Evolutionary conservation across 2,329 filamentous ascomycete species (phyloP), one percentile per base, ranked within the genome.

Genomic region (Paecilomyces variotii): DNA sequence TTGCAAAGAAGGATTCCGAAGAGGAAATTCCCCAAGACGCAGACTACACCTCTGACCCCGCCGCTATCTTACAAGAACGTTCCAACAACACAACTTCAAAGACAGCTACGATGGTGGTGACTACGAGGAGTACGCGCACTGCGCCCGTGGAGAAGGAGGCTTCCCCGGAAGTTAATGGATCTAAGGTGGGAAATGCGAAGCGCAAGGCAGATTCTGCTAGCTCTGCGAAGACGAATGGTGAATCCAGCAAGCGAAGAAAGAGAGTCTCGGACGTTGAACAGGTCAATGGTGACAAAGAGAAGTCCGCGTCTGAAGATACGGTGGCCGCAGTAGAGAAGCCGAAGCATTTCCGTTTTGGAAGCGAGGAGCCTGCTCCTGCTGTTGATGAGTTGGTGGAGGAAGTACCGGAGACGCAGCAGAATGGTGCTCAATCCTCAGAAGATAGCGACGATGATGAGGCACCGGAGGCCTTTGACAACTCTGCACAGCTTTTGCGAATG

Each of bases 381-480:
- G 59, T 65, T 25, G 59, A 64, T 49, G 59, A 59, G 52, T 59
- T 60, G 49, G 56, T 54, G 2, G 66, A 70, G 53, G 61, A 65
- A 39, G 59, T 60, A 2, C 57, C 61, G 25, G 60, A 69, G 54
- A 60, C 61, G 30, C 58, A 64, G 49, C 57, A 62, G 51, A 57
- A 59, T 26, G 54, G 61, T 27, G 59, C 61, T 4, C 53, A 64
- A 32, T 62, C 64, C 19, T 63, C 67, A 2, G 68, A 69, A 4
- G 66, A 70, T 2, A 70, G 68, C 53, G 70, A 72, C 55, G 73
- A 74, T 53, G 74, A 77, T 57, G 72, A 73, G n/a, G 75, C 74
- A n/a, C 75, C 75, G 9, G 75, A 77, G 61, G 65, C 70, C 11
- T 65, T 77, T 45, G 70, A 75, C 51, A 77, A 77, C 60, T 72